These are phyloP conservation scores for Calonectria hawksworthii DNA, from an alignment of 2,329 filamentous ascomycete genomes.

Conservation along the genomic window DNA sequence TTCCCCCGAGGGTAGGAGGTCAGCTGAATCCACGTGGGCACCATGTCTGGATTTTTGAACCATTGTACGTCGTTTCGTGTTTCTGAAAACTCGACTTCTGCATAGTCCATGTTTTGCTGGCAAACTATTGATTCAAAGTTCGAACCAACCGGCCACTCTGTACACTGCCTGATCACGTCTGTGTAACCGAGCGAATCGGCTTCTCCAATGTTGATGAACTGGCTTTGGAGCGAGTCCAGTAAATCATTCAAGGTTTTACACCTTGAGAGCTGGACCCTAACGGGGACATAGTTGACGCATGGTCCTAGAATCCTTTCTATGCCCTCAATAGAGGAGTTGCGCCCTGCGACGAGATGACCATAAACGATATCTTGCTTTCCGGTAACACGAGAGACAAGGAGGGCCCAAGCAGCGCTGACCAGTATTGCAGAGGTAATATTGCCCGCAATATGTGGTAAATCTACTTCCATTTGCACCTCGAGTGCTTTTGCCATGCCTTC, in stretches of 20 bases:
- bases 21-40: conserved; percentile 13
- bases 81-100: conserved; percentile 17
- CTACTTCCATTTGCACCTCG: not conserved
- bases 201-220: conserved; percentile 25
- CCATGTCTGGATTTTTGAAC: not conserved
- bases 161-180: conserved; percentile 34
- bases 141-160: conserved; percentile 30
- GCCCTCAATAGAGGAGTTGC: conserved; percentile 52
- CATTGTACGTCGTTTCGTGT: not conserved
- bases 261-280: conserved; percentile 51
- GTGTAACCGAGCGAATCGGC: conserved; percentile 32
- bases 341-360: conserved; percentile 56
- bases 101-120: conserved; percentile 39
- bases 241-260: conserved; percentile 18
- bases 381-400: conserved; percentile 52
- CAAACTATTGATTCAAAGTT: conserved; percentile 31
- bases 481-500: not conserved
- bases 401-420: conserved; percentile 57
- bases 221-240: conserved; percentile 26
- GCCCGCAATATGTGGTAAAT: not conserved
- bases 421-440: conserved; percentile 48
- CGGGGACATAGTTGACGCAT: conserved; percentile 57
- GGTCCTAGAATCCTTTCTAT: conserved; percentile 54
- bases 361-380: conserved; percentile 55
- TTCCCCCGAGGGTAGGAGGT: conserved; percentile 19